Base-by-base conservation (phyloP, 257 asterid genomes). In the Verbascum thapsus region DNA sequence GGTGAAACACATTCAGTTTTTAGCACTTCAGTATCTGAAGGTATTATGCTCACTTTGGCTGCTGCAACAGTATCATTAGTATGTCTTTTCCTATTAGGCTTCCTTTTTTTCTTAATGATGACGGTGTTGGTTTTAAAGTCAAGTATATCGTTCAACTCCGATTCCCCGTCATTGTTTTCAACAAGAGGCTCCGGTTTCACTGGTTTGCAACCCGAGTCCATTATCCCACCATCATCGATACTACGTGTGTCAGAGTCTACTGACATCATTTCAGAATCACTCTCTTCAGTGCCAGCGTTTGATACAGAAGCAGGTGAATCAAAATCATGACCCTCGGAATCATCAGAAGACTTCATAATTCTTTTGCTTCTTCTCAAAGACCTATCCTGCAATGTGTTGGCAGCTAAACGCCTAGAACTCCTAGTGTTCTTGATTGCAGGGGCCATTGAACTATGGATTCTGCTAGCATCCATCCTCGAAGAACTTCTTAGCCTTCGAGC, bases 71-170 rank as follows among this genome's bases (percentile, higher is more conserved):
- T 62, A 75, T 74, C 94, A 54, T 39, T 72, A 43, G 60, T 57
- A 17, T 72, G 68, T 58, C 96, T 80, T 77, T 88, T 91, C n/a
- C 94, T 79, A 63, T 71, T 79, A 57, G 80, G 86, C 80, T 76
- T 86, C 72, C 95, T 78, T 77, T 81, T 91, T 85, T 80, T 88
- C 81, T 83, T 88, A 44, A 75, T 57, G 44, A 87, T 72, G 69
- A 73, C 71, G 5, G 81, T 80, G 67, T 58, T 86, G 18, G 76
- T 76, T 70, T 77, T 87, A 75, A 88, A 85, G 44, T 83, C 91
- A 55, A 85, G 85, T 70, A 78, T 78, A 63, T 71, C 83, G 54
- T 77, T 83, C 56, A 81, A 72, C 73, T 83, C 85, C 5, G 73
- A 66, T 52, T 78, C 83, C 40, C 66, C 72, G 49, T 71, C 85